Evolutionary conservation across 805 yeast genomes (phyloP).

Genomic region (Lachancea thermotolerans): DNA sequence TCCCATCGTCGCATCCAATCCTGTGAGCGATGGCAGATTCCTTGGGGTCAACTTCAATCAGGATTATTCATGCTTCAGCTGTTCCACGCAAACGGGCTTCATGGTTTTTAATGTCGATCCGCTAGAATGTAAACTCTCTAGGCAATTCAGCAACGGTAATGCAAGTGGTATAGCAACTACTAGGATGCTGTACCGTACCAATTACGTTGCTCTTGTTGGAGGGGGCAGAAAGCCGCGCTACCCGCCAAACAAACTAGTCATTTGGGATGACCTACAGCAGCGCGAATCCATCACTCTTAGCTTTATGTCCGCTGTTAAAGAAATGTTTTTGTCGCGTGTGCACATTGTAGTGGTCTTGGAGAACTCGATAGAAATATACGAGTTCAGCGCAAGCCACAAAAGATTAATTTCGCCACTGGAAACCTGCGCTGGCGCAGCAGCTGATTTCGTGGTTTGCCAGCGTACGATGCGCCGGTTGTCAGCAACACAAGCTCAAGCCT

Average conservation of each 20-base stretch:
- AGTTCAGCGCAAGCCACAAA: conserved; percentile 75
- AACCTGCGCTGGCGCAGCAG: conserved; percentile 16
- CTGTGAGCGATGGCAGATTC: conserved; percentile 1
- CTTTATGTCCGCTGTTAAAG: conserved; percentile 67
- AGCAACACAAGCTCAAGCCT: conserved; percentile 1
- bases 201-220: conserved; percentile 83
- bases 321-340: conserved; percentile 67
- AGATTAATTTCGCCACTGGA: conserved; percentile 33
- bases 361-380: conserved; percentile 65
- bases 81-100: conserved; percentile 76
- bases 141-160: conserved; percentile 14
- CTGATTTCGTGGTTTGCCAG: conserved; percentile 23
- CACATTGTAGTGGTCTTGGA: conserved; percentile 67
- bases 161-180: conserved; percentile 75
- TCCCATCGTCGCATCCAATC: conserved; percentile 5
- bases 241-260: conserved; percentile 70
- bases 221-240: conserved; percentile 79
- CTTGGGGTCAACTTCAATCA: conserved; percentile 53
- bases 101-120: conserved; percentile 85
- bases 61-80: conserved; percentile 84
- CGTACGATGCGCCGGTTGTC: conserved; percentile 6
- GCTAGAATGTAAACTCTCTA: conserved; percentile 33
- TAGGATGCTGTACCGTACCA: conserved; percentile 83
- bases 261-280: conserved; percentile 88
- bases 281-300: conserved; percentile 67